phyloP scores from a whole-genome alignment of 257 asterid genomes.

The Striga asiatica region DNA sequence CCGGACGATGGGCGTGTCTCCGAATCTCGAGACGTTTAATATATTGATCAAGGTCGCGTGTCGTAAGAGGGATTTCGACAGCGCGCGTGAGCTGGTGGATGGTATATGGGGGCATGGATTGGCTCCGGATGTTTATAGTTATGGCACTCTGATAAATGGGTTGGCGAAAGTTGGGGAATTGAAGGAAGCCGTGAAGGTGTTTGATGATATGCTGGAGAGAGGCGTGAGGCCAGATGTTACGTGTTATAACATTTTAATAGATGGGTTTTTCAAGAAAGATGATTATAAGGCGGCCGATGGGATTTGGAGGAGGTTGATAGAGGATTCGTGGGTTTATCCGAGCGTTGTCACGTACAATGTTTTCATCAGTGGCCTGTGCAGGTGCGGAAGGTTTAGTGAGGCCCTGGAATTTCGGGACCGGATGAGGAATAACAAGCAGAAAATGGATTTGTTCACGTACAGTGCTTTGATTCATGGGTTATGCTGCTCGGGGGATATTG shows the following conservation, averaged over 20 bases:
- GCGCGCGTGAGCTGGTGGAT: too few relatives aligned
- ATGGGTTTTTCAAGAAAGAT: slow-evolving; percentile 62
- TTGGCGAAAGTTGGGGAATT: slow-evolving; percentile 48
- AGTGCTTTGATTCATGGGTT: slow-evolving; percentile 73
- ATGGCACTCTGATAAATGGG: slow-evolving; percentile 67
- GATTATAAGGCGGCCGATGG: slow-evolving; percentile 35
- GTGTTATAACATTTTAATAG: slow-evolving; percentile 69
- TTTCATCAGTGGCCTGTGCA: slow-evolving; percentile 78
- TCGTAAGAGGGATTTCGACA: slow-evolving; percentile 40
- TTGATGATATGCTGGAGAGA: slow-evolving; percentile 78
- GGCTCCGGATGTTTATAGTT: slow-evolving; percentile 60
- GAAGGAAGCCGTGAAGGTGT: slow-evolving; percentile 42
- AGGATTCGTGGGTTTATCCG: slow-evolving; percentile 51
- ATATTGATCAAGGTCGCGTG: slow-evolving; percentile 58
- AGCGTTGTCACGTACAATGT: slow-evolving; percentile 61
- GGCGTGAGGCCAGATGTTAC: slow-evolving; percentile 56
- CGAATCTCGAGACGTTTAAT: slow-evolving; percentile 59
- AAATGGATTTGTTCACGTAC: slow-evolving; percentile 59
- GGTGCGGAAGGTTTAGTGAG: slow-evolving; percentile 56
- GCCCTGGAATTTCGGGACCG: slow-evolving; percentile 43
- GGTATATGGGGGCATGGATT: slow-evolving; percentile 43
- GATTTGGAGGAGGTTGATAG: slow-evolving; percentile 59
- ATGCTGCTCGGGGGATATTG: slow-evolving; percentile 55
- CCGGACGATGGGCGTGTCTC: slow-evolving; percentile 48
- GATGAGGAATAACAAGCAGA: too few relatives aligned